A percentile compares a stretch with the other conserved stretches of the same genome.
Evolutionary conservation across 108 stramenopile species (phyloP).

Genomic region (Discostella pseudostelligera): DNA sequence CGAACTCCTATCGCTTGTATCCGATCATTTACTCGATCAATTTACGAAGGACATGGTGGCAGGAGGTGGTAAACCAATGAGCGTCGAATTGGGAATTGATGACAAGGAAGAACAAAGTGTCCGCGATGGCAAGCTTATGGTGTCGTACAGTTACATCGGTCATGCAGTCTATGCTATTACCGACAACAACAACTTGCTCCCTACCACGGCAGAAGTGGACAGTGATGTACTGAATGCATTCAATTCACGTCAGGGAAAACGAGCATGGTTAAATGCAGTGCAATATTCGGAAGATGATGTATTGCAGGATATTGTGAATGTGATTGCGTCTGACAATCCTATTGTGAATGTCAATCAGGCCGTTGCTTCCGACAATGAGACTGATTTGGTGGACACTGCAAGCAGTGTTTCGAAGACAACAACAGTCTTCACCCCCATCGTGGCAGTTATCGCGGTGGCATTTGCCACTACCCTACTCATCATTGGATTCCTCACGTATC

Average conservation of each 20-base stretch:
- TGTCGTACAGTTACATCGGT: background rate
- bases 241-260: background rate
- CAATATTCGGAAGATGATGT: slow-evolving; percentile 5
- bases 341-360: background rate
- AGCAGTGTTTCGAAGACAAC: background rate
- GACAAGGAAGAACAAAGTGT: background rate
- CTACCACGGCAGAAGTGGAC: background rate
- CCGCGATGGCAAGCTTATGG: background rate
- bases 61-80: background rate
- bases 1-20: slow-evolving; percentile 8
- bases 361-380: background rate
- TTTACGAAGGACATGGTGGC: background rate
- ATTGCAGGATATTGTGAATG: background rate
- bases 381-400: background rate
- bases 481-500: background rate
- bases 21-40: background rate
- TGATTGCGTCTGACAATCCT: background rate
- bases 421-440: background rate
- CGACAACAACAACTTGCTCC: background rate
- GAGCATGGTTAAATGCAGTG: background rate
- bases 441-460: background rate
- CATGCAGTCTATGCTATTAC: background rate
- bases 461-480: background rate
- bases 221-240: background rate
- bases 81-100: slow-evolving; percentile 2